Conservation (phyloP, 108 stramenopile species). For the Discostella pseudostelligera region DNA sequence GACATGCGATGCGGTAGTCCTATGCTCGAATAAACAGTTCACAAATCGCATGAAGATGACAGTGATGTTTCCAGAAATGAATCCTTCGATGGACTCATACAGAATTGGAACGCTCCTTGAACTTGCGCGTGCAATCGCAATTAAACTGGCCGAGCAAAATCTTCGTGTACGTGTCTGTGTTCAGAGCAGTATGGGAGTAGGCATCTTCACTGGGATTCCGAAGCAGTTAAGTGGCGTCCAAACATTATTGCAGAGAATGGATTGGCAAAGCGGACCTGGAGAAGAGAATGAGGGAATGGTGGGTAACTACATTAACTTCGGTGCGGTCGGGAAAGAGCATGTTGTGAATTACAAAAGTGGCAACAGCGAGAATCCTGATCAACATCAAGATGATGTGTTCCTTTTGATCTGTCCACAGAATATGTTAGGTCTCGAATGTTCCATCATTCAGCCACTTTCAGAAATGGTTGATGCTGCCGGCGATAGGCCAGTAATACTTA, state of each 20-base stretch:
- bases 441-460: constrained; percentile 60
- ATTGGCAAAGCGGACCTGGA: constrained; percentile 77
- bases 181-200: constrained; percentile 84
- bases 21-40: constrained; percentile 64
- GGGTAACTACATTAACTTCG: constrained; percentile 77
- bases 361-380: constrained; percentile 21
- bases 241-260: constrained; percentile 80
- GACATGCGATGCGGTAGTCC: constrained; percentile 62
- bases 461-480: constrained; percentile 86
- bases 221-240: constrained; percentile 80
- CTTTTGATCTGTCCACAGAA: constrained; percentile 76
- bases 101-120: constrained; percentile 83
- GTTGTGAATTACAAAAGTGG: constrained; percentile 58
- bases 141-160: constrained; percentile 76
- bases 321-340: constrained; percentile 74
- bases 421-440: constrained; percentile 78
- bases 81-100: constrained; percentile 84
- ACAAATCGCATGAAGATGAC: constrained; percentile 79
- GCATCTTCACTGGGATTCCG: constrained; percentile 82
- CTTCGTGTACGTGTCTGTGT: constrained; percentile 81
- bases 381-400: constrained; percentile 82
- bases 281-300: constrained; percentile 89
- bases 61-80: constrained; percentile 85
- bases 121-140: constrained; percentile 67
- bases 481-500: constrained; percentile 76